Percentiles rank a stretch among this genome's conserved stretches.
phyloP scores from a whole-genome alignment of 2,329 filamentous ascomycete species.

The Fusarium cicatricum region DNA sequence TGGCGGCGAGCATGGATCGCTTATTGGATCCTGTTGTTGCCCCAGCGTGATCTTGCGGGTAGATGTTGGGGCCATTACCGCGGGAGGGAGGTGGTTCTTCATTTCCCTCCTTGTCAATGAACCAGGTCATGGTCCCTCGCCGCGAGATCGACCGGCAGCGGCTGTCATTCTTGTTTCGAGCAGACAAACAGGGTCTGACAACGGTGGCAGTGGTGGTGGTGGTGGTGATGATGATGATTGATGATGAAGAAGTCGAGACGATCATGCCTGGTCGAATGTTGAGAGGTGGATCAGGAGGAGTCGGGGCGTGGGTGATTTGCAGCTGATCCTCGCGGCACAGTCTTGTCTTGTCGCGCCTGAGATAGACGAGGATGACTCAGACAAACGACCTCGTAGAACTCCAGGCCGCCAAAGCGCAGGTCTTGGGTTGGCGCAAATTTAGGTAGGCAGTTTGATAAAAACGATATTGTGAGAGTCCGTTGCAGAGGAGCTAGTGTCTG shows the following conservation, averaged over 20 bases:
- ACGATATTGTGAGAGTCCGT: neutral
- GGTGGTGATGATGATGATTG: slow-evolving; percentile 8
- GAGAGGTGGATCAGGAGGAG: slow-evolving; percentile 15
- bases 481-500: neutral
- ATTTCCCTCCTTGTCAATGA: slow-evolving; percentile 6
- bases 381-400: slow-evolving; percentile 17
- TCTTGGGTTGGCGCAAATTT: no score
- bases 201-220: neutral
- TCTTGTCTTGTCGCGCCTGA: slow-evolving; percentile 27
- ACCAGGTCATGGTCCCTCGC: neutral
- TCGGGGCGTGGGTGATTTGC: slow-evolving; percentile 29
- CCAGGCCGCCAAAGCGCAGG: no score
- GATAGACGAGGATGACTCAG: slow-evolving; percentile 39
- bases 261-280: neutral
- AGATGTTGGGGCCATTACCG: slow-evolving; percentile 19
- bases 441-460: neutral
- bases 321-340: slow-evolving; percentile 32
- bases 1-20: slow-evolving; percentile 18
- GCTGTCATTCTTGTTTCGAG: slow-evolving; percentile 17
- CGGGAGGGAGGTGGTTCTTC: slow-evolving; percentile 10
- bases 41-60: slow-evolving; percentile 31
- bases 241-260: slow-evolving; percentile 13
- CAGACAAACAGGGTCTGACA: neutral
- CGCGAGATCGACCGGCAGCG: slow-evolving; percentile 6
- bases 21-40: slow-evolving; percentile 27